Base-by-base conservation (phyloP, 345 rosid genomes). In the Gynandropsis gynandra region DNA sequence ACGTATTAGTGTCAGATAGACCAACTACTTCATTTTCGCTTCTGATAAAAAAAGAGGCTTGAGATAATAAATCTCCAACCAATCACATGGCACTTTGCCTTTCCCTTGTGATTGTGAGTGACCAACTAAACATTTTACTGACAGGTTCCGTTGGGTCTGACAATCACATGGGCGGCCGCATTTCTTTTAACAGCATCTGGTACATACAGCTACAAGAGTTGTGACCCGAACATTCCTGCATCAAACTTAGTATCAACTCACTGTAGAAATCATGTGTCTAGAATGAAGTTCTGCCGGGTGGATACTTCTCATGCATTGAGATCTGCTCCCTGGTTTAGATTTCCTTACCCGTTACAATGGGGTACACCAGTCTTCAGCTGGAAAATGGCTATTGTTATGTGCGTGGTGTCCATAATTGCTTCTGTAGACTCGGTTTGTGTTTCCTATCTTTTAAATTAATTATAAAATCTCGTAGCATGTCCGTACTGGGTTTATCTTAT, bases 271-370 rank as follows among this genome's bases (percentile, higher is more conserved):
- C 83, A 84, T 72, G 63, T 84, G 55, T 70, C 83, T 43, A 76
- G 76, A 65, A 80, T 90, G 89, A 87, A 77, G 79, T 71, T 77
- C 47, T 87, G 96, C 51, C 80, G 96, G 40, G 92, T 87, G 45
- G 90, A 87, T 69, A 82, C 92, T 49, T 87, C 89, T 54, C 82
- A 84, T 48, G 92, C 85, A n/a, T 65, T 90, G 62, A 79, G 61
- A 65, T 76, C 83, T 33, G 80, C 96, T 42, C 96, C 98, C 27
- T 87, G 96, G 96, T 87, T 90, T 65, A 84, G 98, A 67, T 82
- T 92, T 70, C 98, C 96, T 58, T 92, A 84, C 66, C 98, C 98
- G 15, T 65, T 92, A 56, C 96, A 92, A 63, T 92, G 98, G 98
- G 98, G 98, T 49, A 78, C 87, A 60, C 98, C 98, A n/a, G 76